A percentile compares a stretch with the other conserved stretches of the same genome.
phyloP scores from a whole-genome alignment of 192 early-diverging fungal species.

The Rhizophlyctis rosea region DNA sequence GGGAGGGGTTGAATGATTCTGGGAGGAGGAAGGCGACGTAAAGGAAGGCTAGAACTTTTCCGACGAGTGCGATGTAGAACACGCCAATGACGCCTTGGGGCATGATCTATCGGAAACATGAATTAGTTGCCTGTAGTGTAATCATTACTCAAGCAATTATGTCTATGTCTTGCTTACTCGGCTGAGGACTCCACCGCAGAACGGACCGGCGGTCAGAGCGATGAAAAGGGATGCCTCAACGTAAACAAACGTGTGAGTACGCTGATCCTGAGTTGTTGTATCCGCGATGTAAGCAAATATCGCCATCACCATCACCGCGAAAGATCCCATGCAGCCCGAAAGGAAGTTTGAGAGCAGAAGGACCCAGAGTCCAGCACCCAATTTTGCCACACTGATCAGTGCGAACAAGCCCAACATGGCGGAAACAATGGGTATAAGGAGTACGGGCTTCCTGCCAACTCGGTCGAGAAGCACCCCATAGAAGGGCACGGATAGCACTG shows the following conservation, averaged over 20 bases:
- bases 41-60: slow-evolving; percentile 24
- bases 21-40: slow-evolving; percentile 38
- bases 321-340: slow-evolving; percentile 34
- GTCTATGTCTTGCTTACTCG: slow-evolving; percentile 12
- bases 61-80: slow-evolving; percentile 26
- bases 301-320: slow-evolving; percentile 14
- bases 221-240: slow-evolving; percentile 36
- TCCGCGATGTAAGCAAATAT: slow-evolving; percentile 40
- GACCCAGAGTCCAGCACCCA: slow-evolving; percentile 33
- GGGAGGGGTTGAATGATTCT: slow-evolving; percentile 27
- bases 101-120: too few species aligned
- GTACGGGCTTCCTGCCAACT: slow-evolving; percentile 33
- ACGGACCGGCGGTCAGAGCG: slow-evolving; percentile 37
- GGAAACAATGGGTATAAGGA: slow-evolving; percentile 30
- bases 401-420: slow-evolving; percentile 25
- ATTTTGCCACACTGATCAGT: slow-evolving; percentile 26
- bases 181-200: slow-evolving; percentile 31
- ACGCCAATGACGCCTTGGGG: slow-evolving; percentile 30
- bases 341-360: slow-evolving; percentile 30
- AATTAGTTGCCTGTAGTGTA: too few species aligned
- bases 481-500: slow-evolving; percentile 33
- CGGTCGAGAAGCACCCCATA: slow-evolving; percentile 36
- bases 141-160: too few species aligned
- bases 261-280: slow-evolving; percentile 13
- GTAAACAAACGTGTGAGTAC: slow-evolving; percentile 31